Conservation (phyloP, 2,329 filamentous ascomycete species). For the Ramularia endophylla region DNA sequence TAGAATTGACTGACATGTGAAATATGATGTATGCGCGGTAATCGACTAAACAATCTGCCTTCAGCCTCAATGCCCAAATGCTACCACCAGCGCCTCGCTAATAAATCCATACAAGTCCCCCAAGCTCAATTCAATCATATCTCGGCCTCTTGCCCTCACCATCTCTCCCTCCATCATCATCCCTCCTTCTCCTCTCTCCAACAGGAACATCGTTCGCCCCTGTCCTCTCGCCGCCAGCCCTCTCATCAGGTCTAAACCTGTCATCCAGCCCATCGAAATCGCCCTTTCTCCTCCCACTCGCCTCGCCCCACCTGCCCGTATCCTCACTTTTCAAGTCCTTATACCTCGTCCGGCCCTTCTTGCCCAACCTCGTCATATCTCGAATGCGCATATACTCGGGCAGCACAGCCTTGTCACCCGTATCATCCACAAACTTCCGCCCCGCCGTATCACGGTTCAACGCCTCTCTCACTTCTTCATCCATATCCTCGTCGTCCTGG, state of each 20-base stretch:
- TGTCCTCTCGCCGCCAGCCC: slow-evolving; percentile 43
- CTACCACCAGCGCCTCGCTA: slow-evolving; percentile 16
- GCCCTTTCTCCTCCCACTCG: slow-evolving; percentile 47
- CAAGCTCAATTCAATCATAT: slow-evolving; percentile 29
- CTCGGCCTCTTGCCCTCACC: slow-evolving; percentile 41
- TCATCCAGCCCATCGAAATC: slow-evolving; percentile 52
- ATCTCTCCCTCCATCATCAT: slow-evolving; percentile 33
- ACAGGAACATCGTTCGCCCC: slow-evolving; percentile 68
- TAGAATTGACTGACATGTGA: no score
- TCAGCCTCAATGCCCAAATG: no score
- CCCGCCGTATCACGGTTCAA: slow-evolving; percentile 83
- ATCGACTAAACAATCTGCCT: no score
- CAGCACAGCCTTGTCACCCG: slow-evolving; percentile 72
- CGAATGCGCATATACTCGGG: slow-evolving; percentile 89
- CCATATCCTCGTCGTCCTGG: slow-evolving; percentile 51
- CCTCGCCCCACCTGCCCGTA: slow-evolving; percentile 76
- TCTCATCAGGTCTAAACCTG: slow-evolving; percentile 59
- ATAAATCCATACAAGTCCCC: slow-evolving; percentile 1
- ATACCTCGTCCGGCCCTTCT: slow-evolving; percentile 87
- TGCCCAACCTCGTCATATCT: slow-evolving; percentile 89
- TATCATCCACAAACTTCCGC: slow-evolving; percentile 72
- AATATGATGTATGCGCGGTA: no score
- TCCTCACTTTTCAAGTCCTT: slow-evolving; percentile 84
- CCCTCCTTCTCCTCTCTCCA: slow-evolving; percentile 52
- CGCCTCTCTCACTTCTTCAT: slow-evolving; percentile 66